phyloP scores from a whole-genome alignment of 129 eudicot genomes.

The Lonicera japonica region DNA sequence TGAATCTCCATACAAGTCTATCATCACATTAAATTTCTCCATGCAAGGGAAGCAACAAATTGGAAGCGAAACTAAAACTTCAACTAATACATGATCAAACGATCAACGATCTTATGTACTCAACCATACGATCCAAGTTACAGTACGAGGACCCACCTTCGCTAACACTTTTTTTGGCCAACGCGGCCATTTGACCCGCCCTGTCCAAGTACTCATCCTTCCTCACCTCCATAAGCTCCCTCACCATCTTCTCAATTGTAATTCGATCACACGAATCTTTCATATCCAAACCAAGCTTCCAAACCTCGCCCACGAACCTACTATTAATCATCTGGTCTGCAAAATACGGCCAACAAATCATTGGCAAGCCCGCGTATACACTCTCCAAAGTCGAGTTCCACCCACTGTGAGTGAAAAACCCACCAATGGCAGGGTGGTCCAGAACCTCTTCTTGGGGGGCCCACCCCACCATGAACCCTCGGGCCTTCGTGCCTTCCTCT shows the following conservation, averaged over 20 bases:
- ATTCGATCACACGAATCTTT: slow-evolving; percentile 15
- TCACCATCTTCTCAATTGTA: slow-evolving; percentile 13
- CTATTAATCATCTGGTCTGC: slow-evolving; percentile 26
- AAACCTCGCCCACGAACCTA: slow-evolving; percentile 20
- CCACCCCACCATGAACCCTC: slow-evolving; percentile 26
- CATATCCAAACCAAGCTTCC: slow-evolving; percentile 28
- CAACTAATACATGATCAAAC: not conserved
- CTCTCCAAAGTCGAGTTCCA: slow-evolving; percentile 33
- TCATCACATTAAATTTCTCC: too few species aligned
- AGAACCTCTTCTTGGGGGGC: slow-evolving; percentile 26
- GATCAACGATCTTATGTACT: not conserved
- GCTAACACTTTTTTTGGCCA: slow-evolving; percentile 7
- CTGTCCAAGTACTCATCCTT: slow-evolving; percentile 15
- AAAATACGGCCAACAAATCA: slow-evolving; percentile 28
- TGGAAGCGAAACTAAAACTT: too few species aligned
- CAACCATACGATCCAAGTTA: slow-evolving; percentile 11
- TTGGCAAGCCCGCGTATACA: slow-evolving; percentile 18
- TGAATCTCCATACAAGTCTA: too few species aligned
- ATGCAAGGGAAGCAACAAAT: too few species aligned
- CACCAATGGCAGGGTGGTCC: slow-evolving; percentile 25
- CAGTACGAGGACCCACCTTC: slow-evolving; percentile 18
- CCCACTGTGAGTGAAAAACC: slow-evolving; percentile 30
- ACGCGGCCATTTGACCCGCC: slow-evolving; percentile 4
- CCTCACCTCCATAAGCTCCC: slow-evolving; percentile 18
- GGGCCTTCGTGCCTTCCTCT: slow-evolving; percentile 7